Base-by-base conservation (phyloP, 163 green algal genomes). In the Chlorella variabilis region DNA sequence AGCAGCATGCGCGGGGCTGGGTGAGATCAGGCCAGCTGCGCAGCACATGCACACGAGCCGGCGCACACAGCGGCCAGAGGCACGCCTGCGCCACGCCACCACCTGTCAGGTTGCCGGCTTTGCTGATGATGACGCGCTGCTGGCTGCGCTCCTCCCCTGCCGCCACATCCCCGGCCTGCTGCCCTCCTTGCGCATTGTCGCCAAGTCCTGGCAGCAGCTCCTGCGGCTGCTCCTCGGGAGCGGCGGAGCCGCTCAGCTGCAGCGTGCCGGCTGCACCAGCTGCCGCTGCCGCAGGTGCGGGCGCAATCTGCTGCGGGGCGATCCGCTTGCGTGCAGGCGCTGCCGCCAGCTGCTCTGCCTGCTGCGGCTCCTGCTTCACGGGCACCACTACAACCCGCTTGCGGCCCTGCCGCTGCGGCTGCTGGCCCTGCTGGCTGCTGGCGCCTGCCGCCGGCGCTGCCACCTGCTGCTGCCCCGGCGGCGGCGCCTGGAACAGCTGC, bases 101-200 rank as follows among this genome's bases (percentile, higher is more conserved):
- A 81, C 59, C 75, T 34, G 75, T 81, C 75, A 81, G 62, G 59
- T 45, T 31, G 18, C 39, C 58, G 2, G 75, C 48, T 59, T 51
- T 81, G 75, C 58, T 81, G 41, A 71, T 71, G 29, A 73, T 38
- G 2, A 81, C 31, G 2, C 58, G 58, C n/a, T 62, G 59, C n/a
- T 81, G 67, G 2, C 39, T 25, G 8, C 76, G 33, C 65, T 58
- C n/a, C 23, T 18, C 75, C 49, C 20, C 54, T 51, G 36, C 36
- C 41, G 15, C 56, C 1, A 0, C 73, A 41, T 41, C 4, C 2
- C 34, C 41, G 2, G 39, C 36, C 61, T 51, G 11, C 2, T 17
- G 20, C 38, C n/a, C 74, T 48, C 23, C 71, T 7, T 61, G 27
- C 23, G 25, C 48, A 39, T 20, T 23, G 38, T 41, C 34, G 65